A percentile compares a stretch with the other conserved stretches of the same genome.
Evolutionary conservation across 1,284 basidiomycete genomes (phyloP).

Genomic region (Jaminaea rosea): DNA sequence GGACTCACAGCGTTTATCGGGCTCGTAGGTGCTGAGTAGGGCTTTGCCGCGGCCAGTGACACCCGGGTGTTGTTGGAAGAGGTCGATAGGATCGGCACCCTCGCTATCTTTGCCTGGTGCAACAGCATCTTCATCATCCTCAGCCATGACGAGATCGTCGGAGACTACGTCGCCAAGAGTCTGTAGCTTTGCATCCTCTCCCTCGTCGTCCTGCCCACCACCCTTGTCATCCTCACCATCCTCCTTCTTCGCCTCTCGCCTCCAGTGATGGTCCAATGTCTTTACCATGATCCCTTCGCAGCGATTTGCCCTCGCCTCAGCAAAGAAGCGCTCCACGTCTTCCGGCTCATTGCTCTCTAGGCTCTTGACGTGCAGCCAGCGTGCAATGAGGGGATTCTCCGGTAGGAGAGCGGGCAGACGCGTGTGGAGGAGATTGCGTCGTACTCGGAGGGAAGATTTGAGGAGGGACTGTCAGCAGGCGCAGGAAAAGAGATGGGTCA

Average conservation of each 20-base stretch:
- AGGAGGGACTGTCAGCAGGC: constrained; percentile 59
- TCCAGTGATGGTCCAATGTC: constrained; percentile 52
- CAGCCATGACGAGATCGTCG: constrained; percentile 27
- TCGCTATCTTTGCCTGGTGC: too few relatives aligned
- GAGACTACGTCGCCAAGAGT: constrained; percentile 30
- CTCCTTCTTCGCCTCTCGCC: too few relatives aligned
- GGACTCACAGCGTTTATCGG: constrained; percentile 51
- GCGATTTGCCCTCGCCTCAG: constrained; percentile 65
- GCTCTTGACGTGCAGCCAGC: constrained; percentile 67
- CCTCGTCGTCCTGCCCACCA: constrained; percentile 29
- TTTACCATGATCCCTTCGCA: constrained; percentile 94
- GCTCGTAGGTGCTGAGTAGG: constrained; percentile 79
- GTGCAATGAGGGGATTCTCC: constrained; percentile 54
- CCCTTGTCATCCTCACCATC: constrained; percentile 20
- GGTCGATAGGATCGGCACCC: neutral
- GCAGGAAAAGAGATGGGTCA: neutral
- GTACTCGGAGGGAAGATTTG: constrained; percentile 62
- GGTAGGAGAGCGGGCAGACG: constrained; percentile 48
- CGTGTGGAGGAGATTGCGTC: constrained; percentile 59
- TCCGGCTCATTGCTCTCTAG: constrained; percentile 62
- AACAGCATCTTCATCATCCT: constrained; percentile 20
- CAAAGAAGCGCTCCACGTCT: constrained; percentile 64
- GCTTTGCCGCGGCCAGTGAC: constrained; percentile 55
- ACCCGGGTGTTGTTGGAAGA: constrained; percentile 3
- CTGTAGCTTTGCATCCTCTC: constrained; percentile 12